Evolutionary conservation across 805 yeast species (phyloP).

Genomic region (Cephaloascus albidus): DNA sequence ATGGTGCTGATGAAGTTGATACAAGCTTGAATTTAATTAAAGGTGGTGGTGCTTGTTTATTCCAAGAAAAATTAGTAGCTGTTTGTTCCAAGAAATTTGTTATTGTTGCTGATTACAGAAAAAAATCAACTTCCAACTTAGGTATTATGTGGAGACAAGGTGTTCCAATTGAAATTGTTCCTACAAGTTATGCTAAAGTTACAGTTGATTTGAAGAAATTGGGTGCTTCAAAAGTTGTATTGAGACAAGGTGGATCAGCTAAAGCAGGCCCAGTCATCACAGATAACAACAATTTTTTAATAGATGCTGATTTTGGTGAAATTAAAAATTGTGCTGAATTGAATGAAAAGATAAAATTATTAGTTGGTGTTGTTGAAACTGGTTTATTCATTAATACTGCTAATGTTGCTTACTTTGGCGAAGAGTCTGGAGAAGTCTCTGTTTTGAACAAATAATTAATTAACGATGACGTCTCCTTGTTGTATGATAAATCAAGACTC

Average conservation of each 20-base stretch:
- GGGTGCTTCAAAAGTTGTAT: conserved; percentile 54
- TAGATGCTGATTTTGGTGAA: conserved; percentile 89
- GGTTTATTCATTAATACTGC: conserved; percentile 80
- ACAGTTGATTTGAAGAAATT: conserved; percentile 46
- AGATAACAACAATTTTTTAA: conserved; percentile 87
- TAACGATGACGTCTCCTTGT: too few species aligned
- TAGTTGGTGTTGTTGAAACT: conserved; percentile 94
- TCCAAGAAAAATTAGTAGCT: conserved; percentile 94
- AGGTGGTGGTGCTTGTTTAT: conserved; percentile 98
- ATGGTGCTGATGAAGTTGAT: conserved; percentile 98
- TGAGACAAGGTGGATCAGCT: conserved; percentile 82
- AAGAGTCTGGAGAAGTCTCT: conserved; percentile 52
- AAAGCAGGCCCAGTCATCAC: conserved; percentile 98
- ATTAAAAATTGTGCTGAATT: conserved; percentile 42
- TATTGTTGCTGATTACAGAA: conserved; percentile 88
- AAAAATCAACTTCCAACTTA: conserved; percentile 55
- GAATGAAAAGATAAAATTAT: conserved; percentile 55
- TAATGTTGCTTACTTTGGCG: conserved; percentile 81
- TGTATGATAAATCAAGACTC: too few species aligned
- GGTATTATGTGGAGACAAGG: conserved; percentile 86
- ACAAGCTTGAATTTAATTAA: conserved; percentile 73
- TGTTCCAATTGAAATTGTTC: conserved; percentile 93
- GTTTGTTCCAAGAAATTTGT: conserved; percentile 66
- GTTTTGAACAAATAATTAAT: conserved; percentile 5
- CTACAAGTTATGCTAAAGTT: conserved; percentile 76